Evolutionary conservation across 345 rosid species (phyloP).

Genomic region (Rhodamnia argentea): DNA sequence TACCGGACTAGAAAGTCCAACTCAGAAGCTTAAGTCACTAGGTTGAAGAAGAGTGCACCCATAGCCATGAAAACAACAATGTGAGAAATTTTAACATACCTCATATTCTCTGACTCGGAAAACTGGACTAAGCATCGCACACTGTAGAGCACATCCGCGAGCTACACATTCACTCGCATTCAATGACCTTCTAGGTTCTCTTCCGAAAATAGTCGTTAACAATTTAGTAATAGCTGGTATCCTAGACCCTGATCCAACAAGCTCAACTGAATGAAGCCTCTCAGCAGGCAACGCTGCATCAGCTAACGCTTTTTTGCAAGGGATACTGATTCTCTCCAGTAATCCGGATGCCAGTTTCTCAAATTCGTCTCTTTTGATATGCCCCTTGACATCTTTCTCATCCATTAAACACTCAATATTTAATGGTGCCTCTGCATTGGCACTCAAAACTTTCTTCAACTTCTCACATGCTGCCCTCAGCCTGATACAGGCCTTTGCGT

Average conservation of each 20-base stretch:
- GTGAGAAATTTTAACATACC: conserved; percentile 12
- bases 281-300: conserved; percentile 30
- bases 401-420: conserved; percentile 62
- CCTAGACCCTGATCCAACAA: conserved; percentile 61
- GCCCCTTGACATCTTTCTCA: conserved; percentile 55
- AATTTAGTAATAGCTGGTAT: conserved; percentile 39
- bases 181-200: conserved; percentile 44
- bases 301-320: conserved; percentile 37
- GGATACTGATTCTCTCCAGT: conserved; percentile 27
- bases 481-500: conserved; percentile 36
- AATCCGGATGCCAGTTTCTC: conserved; percentile 37
- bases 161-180: conserved; percentile 63
- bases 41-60: neutral
- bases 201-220: conserved; percentile 32
- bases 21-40: neutral
- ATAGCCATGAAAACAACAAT: neutral
- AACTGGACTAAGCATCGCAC: conserved; percentile 56
- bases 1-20: neutral
- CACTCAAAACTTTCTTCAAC: conserved; percentile 51
- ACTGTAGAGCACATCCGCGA: conserved; percentile 59
- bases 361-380: conserved; percentile 53
- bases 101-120: conserved; percentile 53
- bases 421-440: conserved; percentile 48
- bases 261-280: conserved; percentile 40
- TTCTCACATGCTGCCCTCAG: conserved; percentile 52